Evolutionary conservation across 2,329 filamentous ascomycete species (phyloP), one percentile per base, ranked within the genome.

Genomic region (Cryoendolithus antarcticus): DNA sequence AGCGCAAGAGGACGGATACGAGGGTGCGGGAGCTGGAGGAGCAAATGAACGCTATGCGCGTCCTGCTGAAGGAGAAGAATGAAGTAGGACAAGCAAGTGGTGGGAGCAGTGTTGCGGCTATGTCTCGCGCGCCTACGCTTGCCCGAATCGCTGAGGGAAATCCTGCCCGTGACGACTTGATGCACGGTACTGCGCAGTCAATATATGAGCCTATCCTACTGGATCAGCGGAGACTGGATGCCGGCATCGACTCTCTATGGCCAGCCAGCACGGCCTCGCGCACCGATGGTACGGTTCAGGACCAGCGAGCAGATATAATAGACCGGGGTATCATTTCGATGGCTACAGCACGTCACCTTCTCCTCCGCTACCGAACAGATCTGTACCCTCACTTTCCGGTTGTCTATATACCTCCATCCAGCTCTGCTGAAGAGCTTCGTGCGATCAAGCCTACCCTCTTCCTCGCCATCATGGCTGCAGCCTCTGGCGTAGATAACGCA

Each of bases 401-500:
- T 2, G 73, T 82, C 11, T 64, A 80, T 19, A 76, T 82, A 41
- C 66, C 74, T 1, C 53, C 66, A 1, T 64, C 62, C 32, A 71
- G 66, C 33, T 72, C 72, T 2, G 70, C 67, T 4, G 62, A 65
- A 8, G 70, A 77, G 41, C 58, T 82, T 38, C 70, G 77, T 35
- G 63, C 64, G 46, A 61, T 66, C 2, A 78, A 74, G 52, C 82
- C 82, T 1, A 67, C 74, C 2, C 64, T 86, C 6, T 86, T 86
- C 51, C 66, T 83, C n/a, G 69, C 81, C 24, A 66, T 86, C 50
- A 73, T 86, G 60, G 73, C 79, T 0, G 76, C 74, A 2, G 50
- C 51, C 6, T 72, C 79, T 4, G 71, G 77, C 4, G 74, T 73
- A 7, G 72, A 78, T 45, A 64, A 63, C 71, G 41, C 50, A 4